A percentile compares a stretch with the other conserved stretches of the same genome.
These are phyloP conservation scores for Epichloe aotearoae DNA, from an alignment of 2,329 filamentous ascomycete species.

Conservation along the genomic window DNA sequence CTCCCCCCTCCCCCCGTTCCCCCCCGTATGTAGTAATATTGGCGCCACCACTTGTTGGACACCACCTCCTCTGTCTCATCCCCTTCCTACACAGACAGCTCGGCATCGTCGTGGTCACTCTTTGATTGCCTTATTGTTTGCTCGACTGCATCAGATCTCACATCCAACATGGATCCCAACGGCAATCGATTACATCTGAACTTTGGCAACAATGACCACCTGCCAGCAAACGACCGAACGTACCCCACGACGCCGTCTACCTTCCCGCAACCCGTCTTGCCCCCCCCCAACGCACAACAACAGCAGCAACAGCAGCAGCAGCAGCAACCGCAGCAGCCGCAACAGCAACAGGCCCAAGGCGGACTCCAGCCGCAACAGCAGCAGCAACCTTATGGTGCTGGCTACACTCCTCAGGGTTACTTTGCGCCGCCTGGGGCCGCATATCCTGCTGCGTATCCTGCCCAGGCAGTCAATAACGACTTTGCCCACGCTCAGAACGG, in stretches of 20 bases:
- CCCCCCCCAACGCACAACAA: slow-evolving; percentile 14
- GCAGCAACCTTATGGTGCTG: slow-evolving; percentile 36
- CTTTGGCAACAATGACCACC: slow-evolving; percentile 52
- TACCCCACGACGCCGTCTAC: slow-evolving; percentile 89
- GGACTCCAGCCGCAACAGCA: slow-evolving; percentile 18
- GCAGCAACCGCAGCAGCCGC: slow-evolving; percentile 30
- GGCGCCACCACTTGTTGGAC: background rate
- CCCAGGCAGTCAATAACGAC: slow-evolving; percentile 29
- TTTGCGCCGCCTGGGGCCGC: slow-evolving; percentile 49
- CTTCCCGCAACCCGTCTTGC: slow-evolving; percentile 33
- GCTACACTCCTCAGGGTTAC: slow-evolving; percentile 37
- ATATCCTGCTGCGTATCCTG: slow-evolving; percentile 32
- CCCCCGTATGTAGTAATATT: background rate
- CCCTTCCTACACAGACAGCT: too few species aligned
- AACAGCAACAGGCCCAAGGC: slow-evolving; percentile 24
- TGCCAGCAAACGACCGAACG: slow-evolving; percentile 48
- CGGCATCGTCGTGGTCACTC: too few species aligned
- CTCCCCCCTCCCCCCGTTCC: background rate
- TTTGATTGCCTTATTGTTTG: too few species aligned
- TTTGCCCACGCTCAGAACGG: slow-evolving; percentile 35
- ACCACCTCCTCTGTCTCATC: too few species aligned
- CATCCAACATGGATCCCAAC: slow-evolving; percentile 34
- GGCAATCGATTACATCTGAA: slow-evolving; percentile 55
- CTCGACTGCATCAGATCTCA: background rate
- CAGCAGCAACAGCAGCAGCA: slow-evolving; percentile 24